These are phyloP conservation scores for Elongisporangium undulatum DNA, from an alignment of 352 stramenopile species.

Conservation along the genomic window DNA sequence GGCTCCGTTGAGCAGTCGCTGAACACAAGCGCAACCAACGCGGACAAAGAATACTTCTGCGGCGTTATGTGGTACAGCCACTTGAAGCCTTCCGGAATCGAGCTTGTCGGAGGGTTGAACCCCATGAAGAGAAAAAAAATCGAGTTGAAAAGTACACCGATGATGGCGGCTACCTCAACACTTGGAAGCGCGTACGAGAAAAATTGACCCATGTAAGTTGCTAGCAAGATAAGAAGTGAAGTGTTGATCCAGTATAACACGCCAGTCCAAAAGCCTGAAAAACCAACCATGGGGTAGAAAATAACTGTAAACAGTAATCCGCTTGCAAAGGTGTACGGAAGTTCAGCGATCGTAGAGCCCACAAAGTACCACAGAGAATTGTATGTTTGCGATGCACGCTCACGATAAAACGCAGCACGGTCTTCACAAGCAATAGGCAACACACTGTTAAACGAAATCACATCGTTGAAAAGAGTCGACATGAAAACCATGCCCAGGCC, in stretches of 20 bases:
- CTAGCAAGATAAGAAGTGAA: constrained; percentile 22
- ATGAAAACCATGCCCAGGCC: constrained; percentile 82
- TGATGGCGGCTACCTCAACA: constrained; percentile 20
- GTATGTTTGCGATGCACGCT: constrained; percentile 81
- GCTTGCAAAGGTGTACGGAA: constrained; percentile 68
- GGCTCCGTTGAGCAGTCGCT: constrained; percentile 19
- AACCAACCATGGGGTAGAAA: constrained; percentile 36
- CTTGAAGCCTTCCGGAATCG: constrained; percentile 23
- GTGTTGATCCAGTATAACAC: constrained; percentile 29
- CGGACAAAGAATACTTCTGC: constrained; percentile 19
- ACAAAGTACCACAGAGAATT: constrained; percentile 59
- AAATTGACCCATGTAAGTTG: constrained; percentile 29
- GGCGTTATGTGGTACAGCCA: constrained; percentile 40
- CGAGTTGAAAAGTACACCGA: constrained; percentile 19
- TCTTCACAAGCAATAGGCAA: constrained; percentile 72
- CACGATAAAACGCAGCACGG: constrained; percentile 84
- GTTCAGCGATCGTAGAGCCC: constrained; percentile 40
- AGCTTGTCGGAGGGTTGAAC: constrained; percentile 21
- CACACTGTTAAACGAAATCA: constrained; percentile 73
- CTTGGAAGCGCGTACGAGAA: constrained; percentile 20
- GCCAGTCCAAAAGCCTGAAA: constrained; percentile 20
- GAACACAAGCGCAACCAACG: constrained; percentile 25
- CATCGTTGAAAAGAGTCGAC: constrained; percentile 75
- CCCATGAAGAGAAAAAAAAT: constrained; percentile 36
- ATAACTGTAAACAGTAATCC: constrained; percentile 21